Percentiles rank a stretch among this genome's conserved stretches.
Conservation (phyloP, 2,329 filamentous ascomycete genomes). For the Colletotrichum tropicicola region DNA sequence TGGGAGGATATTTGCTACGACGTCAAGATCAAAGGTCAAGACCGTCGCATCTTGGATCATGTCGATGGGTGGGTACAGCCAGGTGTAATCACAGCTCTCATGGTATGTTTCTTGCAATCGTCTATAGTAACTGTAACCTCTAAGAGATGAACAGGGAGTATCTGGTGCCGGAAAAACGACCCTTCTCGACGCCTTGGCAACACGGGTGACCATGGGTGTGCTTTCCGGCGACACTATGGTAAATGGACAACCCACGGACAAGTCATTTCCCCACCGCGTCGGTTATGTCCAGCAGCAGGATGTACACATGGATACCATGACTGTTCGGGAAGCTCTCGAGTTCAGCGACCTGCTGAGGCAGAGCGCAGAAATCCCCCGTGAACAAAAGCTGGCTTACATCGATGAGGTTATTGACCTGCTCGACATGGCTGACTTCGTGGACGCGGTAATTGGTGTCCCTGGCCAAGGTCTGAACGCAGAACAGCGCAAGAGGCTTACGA, state of each 20-base stretch:
- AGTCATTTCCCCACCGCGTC: slow-evolving; percentile 75
- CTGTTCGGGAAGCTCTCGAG: slow-evolving; percentile 72
- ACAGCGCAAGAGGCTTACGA: slow-evolving; percentile 69
- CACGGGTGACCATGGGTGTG: slow-evolving; percentile 77
- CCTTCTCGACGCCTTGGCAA: slow-evolving; percentile 76
- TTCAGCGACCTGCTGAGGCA: slow-evolving; percentile 76
- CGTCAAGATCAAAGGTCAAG: slow-evolving; percentile 71
- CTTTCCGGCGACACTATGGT: slow-evolving; percentile 77
- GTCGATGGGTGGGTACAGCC: slow-evolving; percentile 84
- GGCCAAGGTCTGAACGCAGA: slow-evolving; percentile 62
- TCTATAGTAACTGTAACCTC: slow-evolving; percentile 31
- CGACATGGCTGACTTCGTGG: slow-evolving; percentile 69
- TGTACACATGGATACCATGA: slow-evolving; percentile 73
- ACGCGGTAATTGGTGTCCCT: slow-evolving; percentile 74
- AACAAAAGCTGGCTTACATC: slow-evolving; percentile 39
- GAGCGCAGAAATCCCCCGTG: slow-evolving; percentile 60
- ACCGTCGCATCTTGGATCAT: slow-evolving; percentile 72
- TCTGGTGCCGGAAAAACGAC: slow-evolving; percentile 82
- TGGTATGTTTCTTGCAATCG: slow-evolving; percentile 55
- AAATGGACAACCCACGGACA: slow-evolving; percentile 70
- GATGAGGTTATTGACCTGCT: slow-evolving; percentile 41
- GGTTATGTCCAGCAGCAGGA: slow-evolving; percentile 80
- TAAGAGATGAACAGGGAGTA: slow-evolving; percentile 56
- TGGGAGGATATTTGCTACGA: slow-evolving; percentile 74
- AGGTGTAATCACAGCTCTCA: slow-evolving; percentile 76